phyloP scores from a whole-genome alignment of 441 rosid species.

The Lepidium campestre region DNA sequence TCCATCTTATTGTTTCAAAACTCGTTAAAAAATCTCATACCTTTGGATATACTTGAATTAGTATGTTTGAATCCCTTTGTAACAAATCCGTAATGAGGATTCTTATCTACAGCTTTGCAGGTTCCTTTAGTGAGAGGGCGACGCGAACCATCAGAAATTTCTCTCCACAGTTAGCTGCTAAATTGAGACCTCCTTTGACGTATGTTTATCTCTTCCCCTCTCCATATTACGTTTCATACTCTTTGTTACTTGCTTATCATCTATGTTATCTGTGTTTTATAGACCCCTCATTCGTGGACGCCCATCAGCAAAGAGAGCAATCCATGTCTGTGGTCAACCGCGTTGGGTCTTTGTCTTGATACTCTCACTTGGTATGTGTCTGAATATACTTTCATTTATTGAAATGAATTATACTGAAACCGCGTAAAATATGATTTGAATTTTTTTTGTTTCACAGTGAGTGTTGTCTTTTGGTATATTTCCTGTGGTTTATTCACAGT shows the following conservation, averaged over 20 bases:
- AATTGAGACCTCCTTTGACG: constrained; percentile 95
- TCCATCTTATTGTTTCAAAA: background rate
- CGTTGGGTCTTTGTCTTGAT: constrained; percentile 85
- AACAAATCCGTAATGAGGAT: constrained; percentile 6
- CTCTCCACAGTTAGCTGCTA: constrained; percentile 94
- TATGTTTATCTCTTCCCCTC: constrained; percentile 28
- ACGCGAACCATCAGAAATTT: constrained; percentile 78
- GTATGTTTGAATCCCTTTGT: background rate
- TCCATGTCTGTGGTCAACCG: constrained; percentile 84
- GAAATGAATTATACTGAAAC: background rate
- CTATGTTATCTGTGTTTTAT: constrained; percentile 22
- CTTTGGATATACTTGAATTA: background rate
- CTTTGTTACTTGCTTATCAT: background rate
- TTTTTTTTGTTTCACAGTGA: constrained; percentile 35
- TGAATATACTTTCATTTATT: background rate
- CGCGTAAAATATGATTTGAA: background rate
- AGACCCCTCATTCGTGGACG: constrained; percentile 97
- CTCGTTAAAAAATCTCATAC: background rate
- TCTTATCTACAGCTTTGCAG: constrained; percentile 73
- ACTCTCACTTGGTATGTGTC: constrained; percentile 58
- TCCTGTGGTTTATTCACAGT: constrained; percentile 85
- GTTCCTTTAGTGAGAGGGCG: constrained; percentile 85
- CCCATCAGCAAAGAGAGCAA: constrained; percentile 77
- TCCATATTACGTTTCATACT: background rate
- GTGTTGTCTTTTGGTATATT: constrained; percentile 76